Evolutionary conservation across 108 stramenopile species (phyloP), one percentile per base, ranked within the genome.

Genomic region (Cyclotella atomus): DNA sequence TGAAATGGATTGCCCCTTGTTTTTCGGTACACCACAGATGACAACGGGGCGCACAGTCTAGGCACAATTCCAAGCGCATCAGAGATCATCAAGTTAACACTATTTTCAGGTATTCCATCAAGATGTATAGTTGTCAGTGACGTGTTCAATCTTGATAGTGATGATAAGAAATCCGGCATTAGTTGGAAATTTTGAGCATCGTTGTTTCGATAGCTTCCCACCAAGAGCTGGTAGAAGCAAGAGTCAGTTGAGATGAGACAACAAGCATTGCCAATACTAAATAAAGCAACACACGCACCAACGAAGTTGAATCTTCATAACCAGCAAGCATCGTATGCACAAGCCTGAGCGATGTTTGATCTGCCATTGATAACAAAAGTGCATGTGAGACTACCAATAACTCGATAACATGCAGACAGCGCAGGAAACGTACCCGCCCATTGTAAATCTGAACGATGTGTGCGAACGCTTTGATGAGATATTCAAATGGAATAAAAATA

Each of bases 1-100:
- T 82, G 83, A 27, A 81, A 81, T 17, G 69, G 43, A 34, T 80
- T 83, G 24, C 87, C 87, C 3, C 56, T 46, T 0, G 87, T 82
- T 70, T 86, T 88, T 30, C 59, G 46, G 17, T 83, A 81, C 23
- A 87, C 78, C 33, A 85, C 60, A 15, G 45, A 33, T 4, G 85
- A 65, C 8, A 89, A 30, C 30, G 72, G 19, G 2, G 57, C 53
- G 0, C 66, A 49, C 4, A n/a, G 47, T 21, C 66, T 71, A n/a
- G 65, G 65, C 19, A 19, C 19, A 0, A 65, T 24, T 17, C 65
- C 24, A 19, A 68, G 44, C 0, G 77, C 20, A 38, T 65, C 50
- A 0, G 79, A 49, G 36, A 88, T 65, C 43, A 85, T 59, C 3
- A 17, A 24, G 69, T 85, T 83, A 0, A 81, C 49, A 53, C 46